Conservation (phyloP, 1,284 basidiomycete genomes). For the Ceratobasidium sp. region DNA sequence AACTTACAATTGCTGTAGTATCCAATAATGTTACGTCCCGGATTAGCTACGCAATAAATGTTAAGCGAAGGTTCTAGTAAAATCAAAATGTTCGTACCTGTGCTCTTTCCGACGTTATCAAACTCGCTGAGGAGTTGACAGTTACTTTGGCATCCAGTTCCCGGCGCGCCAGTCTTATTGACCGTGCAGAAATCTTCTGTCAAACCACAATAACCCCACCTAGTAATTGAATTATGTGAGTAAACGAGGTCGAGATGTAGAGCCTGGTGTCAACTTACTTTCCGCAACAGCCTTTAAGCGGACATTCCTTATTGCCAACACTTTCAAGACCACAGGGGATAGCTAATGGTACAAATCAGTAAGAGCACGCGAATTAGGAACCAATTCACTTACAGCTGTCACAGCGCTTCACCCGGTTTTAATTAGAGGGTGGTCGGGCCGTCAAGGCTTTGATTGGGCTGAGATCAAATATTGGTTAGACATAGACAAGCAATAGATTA, state of each 20-base stretch:
- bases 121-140: conserved; percentile 11
- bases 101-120: conserved; percentile 22
- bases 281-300: conserved; percentile 28
- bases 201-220: conserved; percentile 35
- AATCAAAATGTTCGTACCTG: neutral
- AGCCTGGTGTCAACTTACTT: conserved; percentile 3
- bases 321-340: conserved; percentile 33
- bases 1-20: conserved; percentile 31
- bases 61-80: neutral
- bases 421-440: too few species aligned
- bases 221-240: neutral
- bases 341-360: neutral
- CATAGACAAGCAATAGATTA: too few species aligned
- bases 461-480: neutral
- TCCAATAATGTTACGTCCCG: conserved; percentile 28
- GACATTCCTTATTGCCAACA: conserved; percentile 25
- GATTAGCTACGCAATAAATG: neutral
- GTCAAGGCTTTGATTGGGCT: neutral
- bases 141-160: conserved; percentile 30
- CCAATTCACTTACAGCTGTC: conserved; percentile 5
- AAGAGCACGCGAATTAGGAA: neutral
- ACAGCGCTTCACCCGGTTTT: too few species aligned
- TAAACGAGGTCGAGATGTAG: neutral
- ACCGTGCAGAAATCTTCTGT: conserved; percentile 32
- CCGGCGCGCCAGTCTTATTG: conserved; percentile 12